phyloP scores from a whole-genome alignment of 805 yeast species.

The Vanderwaltozyma verrucispora region DNA sequence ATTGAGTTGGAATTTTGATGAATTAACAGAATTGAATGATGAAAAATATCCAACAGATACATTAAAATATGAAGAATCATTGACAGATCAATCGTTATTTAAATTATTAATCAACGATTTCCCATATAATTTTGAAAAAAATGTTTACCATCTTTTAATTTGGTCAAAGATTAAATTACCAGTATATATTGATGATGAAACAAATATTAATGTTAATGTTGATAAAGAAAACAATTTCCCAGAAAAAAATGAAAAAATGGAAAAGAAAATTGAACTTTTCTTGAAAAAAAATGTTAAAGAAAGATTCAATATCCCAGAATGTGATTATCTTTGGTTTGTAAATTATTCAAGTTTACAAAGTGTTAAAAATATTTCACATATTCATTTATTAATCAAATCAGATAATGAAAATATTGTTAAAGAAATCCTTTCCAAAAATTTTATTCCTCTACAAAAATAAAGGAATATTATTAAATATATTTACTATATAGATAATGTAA shows the following conservation, averaged over 20 bases:
- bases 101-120: slow-evolving; percentile 46
- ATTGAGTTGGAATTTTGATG: slow-evolving; percentile 39
- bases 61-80: slow-evolving; percentile 16
- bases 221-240: slow-evolving; percentile 28
- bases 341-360: slow-evolving; percentile 65
- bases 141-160: slow-evolving; percentile 47
- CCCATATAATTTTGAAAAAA: slow-evolving; percentile 50
- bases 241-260: slow-evolving; percentile 33
- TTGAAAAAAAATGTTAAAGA: slow-evolving; percentile 35
- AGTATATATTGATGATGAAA: slow-evolving; percentile 33
- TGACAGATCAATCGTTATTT: slow-evolving; percentile 26
- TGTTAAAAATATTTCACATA: slow-evolving; percentile 53
- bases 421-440: slow-evolving; percentile 4
- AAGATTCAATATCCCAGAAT: slow-evolving; percentile 23
- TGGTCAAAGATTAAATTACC: slow-evolving; percentile 56
- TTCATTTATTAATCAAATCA: slow-evolving; percentile 47
- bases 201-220: slow-evolving; percentile 34
- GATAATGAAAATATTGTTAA: slow-evolving; percentile 3
- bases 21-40: slow-evolving; percentile 14
- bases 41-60: slow-evolving; percentile 11
- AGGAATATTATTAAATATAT: no score
- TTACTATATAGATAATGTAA: no score
- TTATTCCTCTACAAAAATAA: no score
- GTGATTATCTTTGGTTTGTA: slow-evolving; percentile 52
- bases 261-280: slow-evolving; percentile 37